Base-by-base conservation (phyloP, 1,284 basidiomycete species). In the Wolfiporia cocos region DNA sequence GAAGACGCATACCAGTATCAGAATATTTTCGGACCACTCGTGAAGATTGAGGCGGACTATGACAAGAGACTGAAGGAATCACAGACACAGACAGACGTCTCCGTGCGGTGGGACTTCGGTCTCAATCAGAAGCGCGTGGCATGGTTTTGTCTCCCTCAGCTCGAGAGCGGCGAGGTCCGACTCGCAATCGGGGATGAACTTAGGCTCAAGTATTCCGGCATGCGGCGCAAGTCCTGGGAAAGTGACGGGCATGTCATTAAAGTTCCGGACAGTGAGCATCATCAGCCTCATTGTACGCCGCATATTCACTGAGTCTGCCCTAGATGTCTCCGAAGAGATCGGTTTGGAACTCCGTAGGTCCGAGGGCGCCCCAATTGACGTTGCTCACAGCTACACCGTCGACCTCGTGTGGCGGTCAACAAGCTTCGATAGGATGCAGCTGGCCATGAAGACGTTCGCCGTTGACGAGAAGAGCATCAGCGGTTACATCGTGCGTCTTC, bases 391-490 rank as follows among this genome's bases (percentile, higher is more conserved):
- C 54, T 98, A 96, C 59, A 86, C 89, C 0, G 94, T 86, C 32
- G 96, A 99, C 62, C 99, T 99, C 58, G 93, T 99, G 12, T 99
- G 96, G 96, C 99, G 99, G 66, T 93, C 92, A 5, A 99, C 96
- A 1, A 96, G 92, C 59, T 99, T 99, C 56, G 95, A 98, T 63
- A 80, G 96, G 41, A 99, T 99, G 96, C 96, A 99, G 62, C 74
- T 91, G 38, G 96, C 96, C 1, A 97, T 99, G 93, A 97, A 96
- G 74, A 97, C 93, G 2, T 99, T 99, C 63, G 95, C 96, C 10
- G 87, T 98, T 18, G 95, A 99, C 56, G 95, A 99, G 67, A 96
- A 97, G 74, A 95, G 92, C 63, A 94, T 99, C 53, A 95, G 92
- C 59, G 95, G 92, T 4, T 98, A 97, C 58, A 98, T 99, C 46